Base-by-base conservation (phyloP, 1,284 basidiomycete species). In the Ganoderma leucocontextum region DNA sequence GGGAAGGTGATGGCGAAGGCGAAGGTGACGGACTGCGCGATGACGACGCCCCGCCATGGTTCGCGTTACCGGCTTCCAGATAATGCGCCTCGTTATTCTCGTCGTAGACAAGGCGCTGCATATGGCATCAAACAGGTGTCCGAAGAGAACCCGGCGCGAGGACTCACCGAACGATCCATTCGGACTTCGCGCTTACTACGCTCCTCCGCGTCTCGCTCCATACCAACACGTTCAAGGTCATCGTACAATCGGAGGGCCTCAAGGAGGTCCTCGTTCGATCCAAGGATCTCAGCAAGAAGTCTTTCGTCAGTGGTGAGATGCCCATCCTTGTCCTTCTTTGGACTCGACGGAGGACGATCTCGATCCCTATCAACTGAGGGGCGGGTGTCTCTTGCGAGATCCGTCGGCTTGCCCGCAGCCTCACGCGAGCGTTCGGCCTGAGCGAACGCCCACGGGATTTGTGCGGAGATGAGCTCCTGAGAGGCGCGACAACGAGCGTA, bases 371-470 rank as follows among this genome's bases (percentile, higher is more conserved):
- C 69, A 19, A 41, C 49, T 7, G 72, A 71, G 9, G 53, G 57
- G 15, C 70, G 65, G 47, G 60, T 62, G 63, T 66, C 62, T 64
- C 63, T 75, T 70, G 65, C 73, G 72, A 35, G 73, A 60, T 66
- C 72, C 72, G 65, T 67, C 13, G 60, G 35, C 41, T 47, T 63
- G 13, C 60, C 61, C 70, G 74, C 67, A 49, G 72, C 73, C 70
- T 76, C 70, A 38, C 80, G 80, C 49, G 79, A 91, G 44, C 86
- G 86, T 74, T 92, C 92, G 2, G 93, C 92, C 25, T 87, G 85
- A 4, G 92, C 88, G 22, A 87, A 86, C 5, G 94, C 94, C 93
- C 93, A 95, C 12, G 90, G 86, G 65, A 94, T 92, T 78, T 93
- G 91, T 9, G 90, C 87, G 71, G 83, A 88, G 39, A 94, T 88